Percentiles rank a stretch among this genome's conserved stretches.
Conservation (phyloP, 23 red algal species). For the Gracilaria vermiculophylla region DNA sequence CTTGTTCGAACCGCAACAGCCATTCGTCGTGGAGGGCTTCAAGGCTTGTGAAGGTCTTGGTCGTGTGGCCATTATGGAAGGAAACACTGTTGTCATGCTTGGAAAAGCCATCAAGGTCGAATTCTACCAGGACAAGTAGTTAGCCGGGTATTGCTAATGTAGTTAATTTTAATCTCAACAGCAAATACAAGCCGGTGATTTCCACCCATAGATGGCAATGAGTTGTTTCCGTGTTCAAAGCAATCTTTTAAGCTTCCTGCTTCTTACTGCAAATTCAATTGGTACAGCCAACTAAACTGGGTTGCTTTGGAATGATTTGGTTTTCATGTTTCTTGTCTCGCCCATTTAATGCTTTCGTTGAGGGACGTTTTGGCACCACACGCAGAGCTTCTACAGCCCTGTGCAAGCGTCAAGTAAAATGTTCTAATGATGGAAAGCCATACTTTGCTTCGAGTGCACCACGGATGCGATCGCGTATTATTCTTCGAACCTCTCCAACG, state of each 20-base stretch:
- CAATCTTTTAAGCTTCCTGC: conserved; percentile 29
- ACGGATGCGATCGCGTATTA: too few relatives aligned
- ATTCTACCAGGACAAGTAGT: conserved; percentile 40
- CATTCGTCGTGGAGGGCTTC: conserved; percentile 95
- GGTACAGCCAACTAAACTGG: conserved; percentile 5
- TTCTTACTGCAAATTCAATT: conserved; percentile 42
- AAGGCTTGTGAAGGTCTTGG: conserved; percentile 92
- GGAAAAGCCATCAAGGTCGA: conserved; percentile 74
- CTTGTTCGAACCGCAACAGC: conserved; percentile 83
- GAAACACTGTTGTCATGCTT: conserved; percentile 78
- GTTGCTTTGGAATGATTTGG: neutral
- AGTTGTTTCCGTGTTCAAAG: conserved; percentile 44
- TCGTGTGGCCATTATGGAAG: conserved; percentile 92
- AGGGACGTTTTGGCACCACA: too few relatives aligned
- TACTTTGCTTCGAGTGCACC: too few relatives aligned
- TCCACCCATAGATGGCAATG: conserved; percentile 23
- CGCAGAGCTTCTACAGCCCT: too few relatives aligned
- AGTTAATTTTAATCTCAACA: conserved; percentile 13
- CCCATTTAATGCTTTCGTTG: too few relatives aligned
- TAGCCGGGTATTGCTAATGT: conserved; percentile 22
- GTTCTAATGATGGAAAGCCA: too few relatives aligned
- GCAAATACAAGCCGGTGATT: conserved; percentile 33
- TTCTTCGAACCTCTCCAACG: too few relatives aligned
- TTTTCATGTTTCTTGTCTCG: too few relatives aligned
- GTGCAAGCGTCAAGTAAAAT: too few relatives aligned